Evolutionary conservation across 2,329 filamentous ascomycete genomes (phyloP).

Genomic region (Penicillium olsonii): DNA sequence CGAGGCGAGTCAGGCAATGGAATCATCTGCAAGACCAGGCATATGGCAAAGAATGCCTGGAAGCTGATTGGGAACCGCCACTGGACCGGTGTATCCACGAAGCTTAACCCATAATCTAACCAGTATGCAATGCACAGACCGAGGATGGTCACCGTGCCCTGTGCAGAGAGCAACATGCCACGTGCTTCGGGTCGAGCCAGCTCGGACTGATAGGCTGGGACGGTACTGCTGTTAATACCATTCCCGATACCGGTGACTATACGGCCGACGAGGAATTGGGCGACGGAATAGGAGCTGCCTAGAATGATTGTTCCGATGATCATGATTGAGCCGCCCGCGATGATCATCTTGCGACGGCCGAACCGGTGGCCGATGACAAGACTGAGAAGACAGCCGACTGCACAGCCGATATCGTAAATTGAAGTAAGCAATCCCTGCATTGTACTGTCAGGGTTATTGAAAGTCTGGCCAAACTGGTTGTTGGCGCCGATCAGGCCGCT

Average conservation of each 20-base stretch:
- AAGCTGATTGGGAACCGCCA: constrained; percentile 50
- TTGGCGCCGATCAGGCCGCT: constrained; percentile 50
- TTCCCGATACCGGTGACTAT: constrained; percentile 49
- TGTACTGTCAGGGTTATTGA: constrained; percentile 38
- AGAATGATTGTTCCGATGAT: constrained; percentile 48
- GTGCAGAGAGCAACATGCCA: constrained; percentile 21
- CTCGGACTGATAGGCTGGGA: constrained; percentile 22
- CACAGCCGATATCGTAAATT: constrained; percentile 35
- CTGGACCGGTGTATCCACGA: constrained; percentile 32
- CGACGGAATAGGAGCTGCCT: constrained; percentile 39
- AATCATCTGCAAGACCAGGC: constrained; percentile 38
- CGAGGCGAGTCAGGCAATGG: constrained; percentile 43
- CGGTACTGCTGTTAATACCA: constrained; percentile 25
- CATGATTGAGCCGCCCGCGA: constrained; percentile 46
- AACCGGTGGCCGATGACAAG: constrained; percentile 44
- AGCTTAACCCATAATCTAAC: constrained; percentile 45
- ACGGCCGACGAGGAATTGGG: constrained; percentile 50
- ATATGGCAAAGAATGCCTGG: constrained; percentile 43
- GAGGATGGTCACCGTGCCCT: constrained; percentile 43
- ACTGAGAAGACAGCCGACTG: constrained; percentile 31
- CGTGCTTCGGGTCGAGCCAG: constrained; percentile 22
- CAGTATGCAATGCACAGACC: constrained; percentile 53
- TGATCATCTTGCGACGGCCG: constrained; percentile 46
- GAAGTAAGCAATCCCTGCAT: constrained; percentile 39
- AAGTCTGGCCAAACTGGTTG: constrained; percentile 42